Base-by-base conservation (phyloP, 495 filamentous ascomycete species). In the Elaphomyces granulatus region DNA sequence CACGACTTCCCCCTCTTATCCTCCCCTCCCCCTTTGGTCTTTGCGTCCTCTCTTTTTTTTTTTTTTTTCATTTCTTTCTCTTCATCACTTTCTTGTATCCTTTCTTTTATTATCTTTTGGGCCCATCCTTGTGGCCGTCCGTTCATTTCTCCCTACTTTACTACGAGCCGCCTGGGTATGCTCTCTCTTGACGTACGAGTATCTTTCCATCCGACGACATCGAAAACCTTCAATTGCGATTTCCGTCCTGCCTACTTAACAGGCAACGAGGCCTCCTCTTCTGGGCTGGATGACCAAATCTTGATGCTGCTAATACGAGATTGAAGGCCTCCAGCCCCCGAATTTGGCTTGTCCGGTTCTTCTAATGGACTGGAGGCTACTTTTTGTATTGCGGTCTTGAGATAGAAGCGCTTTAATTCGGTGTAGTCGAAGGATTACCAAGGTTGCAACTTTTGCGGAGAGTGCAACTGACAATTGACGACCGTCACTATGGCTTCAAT, bases 81-180 rank as follows among this genome's bases (percentile, higher is more conserved):
- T 20, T 26, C 40, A 36, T 30, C 15, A 32, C 16, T 28, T 17
- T 43, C 44, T 23, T 44, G 17, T 32, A 41, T 42, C 23, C 37
- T 45, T 15, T 33, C 17, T 47, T 37, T 37, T 40, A 40, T 41
- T 45, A 28, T 26, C 32, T 34, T 35, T 34, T 38, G 52, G 62
- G 60, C 58, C 61, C 58, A 41, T 52, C 50, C 49, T 60, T 52
- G 59, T 64, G 61, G 61, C 62, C 64, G 64, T 66, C 63, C 63
- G 51, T 56, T 67, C 63, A 52, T 67, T 67, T 53, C 50, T 32
- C 32, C 30, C 30, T 37, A 38, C 37, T 39, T 32, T 38, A 28
- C 23, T 6, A 28, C 23, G 12, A 28, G 23, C 12, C 23, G 12
- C 12, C 23, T 6, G 23, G 23, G 23, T 28, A 28, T 12, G n/a